phyloP scores from a whole-genome alignment of 2,329 filamentous ascomycete species.

The Hansfordia pulvinata region DNA sequence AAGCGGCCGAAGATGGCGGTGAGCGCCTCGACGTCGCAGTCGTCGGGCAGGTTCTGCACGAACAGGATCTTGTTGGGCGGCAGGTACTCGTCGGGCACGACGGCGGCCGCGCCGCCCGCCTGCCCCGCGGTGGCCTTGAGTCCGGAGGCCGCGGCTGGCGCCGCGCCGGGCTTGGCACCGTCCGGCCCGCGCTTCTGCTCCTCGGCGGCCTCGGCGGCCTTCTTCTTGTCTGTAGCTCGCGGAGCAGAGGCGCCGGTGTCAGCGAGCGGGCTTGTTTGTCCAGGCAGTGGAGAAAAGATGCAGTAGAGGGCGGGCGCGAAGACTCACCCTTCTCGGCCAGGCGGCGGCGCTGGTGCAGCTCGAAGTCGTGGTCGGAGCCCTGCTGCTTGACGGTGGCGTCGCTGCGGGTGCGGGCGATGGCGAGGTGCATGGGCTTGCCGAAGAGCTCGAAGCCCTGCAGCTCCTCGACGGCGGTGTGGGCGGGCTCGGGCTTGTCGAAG shows the following conservation, averaged over 20 bases:
- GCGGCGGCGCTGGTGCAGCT: slow-evolving; percentile 71
- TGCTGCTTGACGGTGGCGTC: slow-evolving; percentile 73
- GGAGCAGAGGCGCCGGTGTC: not conserved
- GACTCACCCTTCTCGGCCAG: slow-evolving; percentile 76
- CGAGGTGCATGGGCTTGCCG: slow-evolving; percentile 77
- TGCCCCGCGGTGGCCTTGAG: slow-evolving; percentile 63
- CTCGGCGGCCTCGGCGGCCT: slow-evolving; percentile 68
- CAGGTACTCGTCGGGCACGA: slow-evolving; percentile 93
- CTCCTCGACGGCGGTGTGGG: slow-evolving; percentile 70
- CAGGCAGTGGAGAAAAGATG: not conserved
- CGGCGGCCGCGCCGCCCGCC: slow-evolving; percentile 51
- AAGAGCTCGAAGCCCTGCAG: slow-evolving; percentile 88
- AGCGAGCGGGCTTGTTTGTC: slow-evolving; percentile 2
- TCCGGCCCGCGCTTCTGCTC: slow-evolving; percentile 53
- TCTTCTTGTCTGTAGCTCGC: slow-evolving; percentile 48
- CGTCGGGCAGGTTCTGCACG: slow-evolving; percentile 80
- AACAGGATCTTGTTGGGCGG: slow-evolving; percentile 96
- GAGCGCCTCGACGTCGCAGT: slow-evolving; percentile 69
- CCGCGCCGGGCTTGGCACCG: slow-evolving; percentile 21
- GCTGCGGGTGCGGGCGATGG: slow-evolving; percentile 69
- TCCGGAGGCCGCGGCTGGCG: slow-evolving; percentile 55
- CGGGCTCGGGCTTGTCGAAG: slow-evolving; percentile 71
- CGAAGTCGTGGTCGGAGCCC: slow-evolving; percentile 68
- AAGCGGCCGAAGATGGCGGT: slow-evolving; percentile 75
- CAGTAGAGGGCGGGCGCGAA: not conserved